Base-by-base conservation (phyloP, 1,139 yeast species). In the Ogataea hybrid region DNA sequence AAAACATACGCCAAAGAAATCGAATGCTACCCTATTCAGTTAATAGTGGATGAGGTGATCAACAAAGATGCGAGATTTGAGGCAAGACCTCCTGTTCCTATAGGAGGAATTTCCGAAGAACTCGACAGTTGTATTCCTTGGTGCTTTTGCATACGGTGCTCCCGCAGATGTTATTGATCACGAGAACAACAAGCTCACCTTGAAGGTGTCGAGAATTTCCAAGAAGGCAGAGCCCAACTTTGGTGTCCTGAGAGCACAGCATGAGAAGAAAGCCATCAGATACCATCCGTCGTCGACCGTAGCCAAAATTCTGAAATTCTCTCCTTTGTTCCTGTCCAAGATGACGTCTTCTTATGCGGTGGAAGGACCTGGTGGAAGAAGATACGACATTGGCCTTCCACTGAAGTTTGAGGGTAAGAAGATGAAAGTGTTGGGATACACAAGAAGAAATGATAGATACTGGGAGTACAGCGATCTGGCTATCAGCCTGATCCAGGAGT, bases 391-490 rank as follows among this genome's bases (percentile, higher is more conserved):
- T 57, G 98, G 98, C 23, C 70, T 92, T 52, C 88, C 85, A 49
- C 71, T 92, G 61, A 89, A 90, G 64, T 85, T 82, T 64, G 96
- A 90, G 53, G 79, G 78, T 25, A 79, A 79, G 52, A 78, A 88
- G 55, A 77, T 79, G 56, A 92, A 90, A 64, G 97, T 87, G 6
- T 71, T 90, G 51, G 98, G 98, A 2, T 90, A 81, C 64, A 79
- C 96, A 4, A 76, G 81, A 50, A 80, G 81, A 54, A 69, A 68
- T 35, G 79, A 75, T 17, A 78, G 73, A 47, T 81, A 80, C 34
- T 94, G 98, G 98, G 90, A 82, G 54, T 92, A 71, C 63, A 85
- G 95, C 48, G 79, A 79, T 11, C 69, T 84, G 54, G 95, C 97
- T 0, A 65, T 85, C 32, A 71, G 77, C 30, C 69, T 90, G 52